These are phyloP conservation scores for Microsporum audouinii DNA, from an alignment of 2,329 filamentous ascomycete genomes.

Conservation along the genomic window DNA sequence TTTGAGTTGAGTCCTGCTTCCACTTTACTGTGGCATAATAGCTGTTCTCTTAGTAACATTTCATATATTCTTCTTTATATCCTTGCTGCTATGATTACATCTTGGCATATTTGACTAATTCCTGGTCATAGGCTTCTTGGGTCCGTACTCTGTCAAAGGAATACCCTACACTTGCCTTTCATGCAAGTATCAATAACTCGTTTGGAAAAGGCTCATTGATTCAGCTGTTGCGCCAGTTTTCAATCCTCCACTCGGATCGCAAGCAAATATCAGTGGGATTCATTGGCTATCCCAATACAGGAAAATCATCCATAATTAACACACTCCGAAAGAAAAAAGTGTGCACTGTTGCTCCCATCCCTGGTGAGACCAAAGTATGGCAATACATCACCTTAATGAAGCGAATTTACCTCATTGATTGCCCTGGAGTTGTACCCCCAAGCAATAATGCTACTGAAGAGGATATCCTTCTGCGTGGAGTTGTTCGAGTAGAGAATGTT, in stretches of 20 bases:
- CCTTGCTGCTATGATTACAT: conserved; percentile 17
- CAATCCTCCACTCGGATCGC: conserved; percentile 71
- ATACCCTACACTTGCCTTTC: conserved; percentile 87
- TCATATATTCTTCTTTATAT: conserved; percentile 55
- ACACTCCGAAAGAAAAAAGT: conserved; percentile 90
- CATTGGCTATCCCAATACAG: conserved; percentile 83
- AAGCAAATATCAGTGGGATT: conserved; percentile 93
- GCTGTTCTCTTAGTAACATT: conserved; percentile 98
- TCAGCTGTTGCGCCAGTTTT: conserved; percentile 83
- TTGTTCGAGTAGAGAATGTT: conserved; percentile 90
- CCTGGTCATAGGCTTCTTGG: conserved; percentile 66
- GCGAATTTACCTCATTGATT: conserved; percentile 89
- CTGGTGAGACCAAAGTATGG: conserved; percentile 96
- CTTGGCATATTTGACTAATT: conserved; percentile 17
- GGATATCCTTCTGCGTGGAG: conserved; percentile 79
- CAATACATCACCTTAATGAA: conserved; percentile 96
- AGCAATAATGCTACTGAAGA: conserved; percentile 71
- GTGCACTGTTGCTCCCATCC: conserved; percentile 84
- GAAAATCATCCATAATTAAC: conserved; percentile 96
- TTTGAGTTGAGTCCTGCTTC: conserved; percentile 92
- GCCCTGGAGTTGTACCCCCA: conserved; percentile 89
- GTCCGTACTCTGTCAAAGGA: conserved; percentile 79
- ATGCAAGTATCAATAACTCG: conserved; percentile 86
- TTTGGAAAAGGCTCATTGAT: conserved; percentile 96
- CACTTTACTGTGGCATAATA: conserved; percentile 49